Base-by-base conservation (phyloP, 2,329 filamentous ascomycete species). In the Penicillium sp. region DNA sequence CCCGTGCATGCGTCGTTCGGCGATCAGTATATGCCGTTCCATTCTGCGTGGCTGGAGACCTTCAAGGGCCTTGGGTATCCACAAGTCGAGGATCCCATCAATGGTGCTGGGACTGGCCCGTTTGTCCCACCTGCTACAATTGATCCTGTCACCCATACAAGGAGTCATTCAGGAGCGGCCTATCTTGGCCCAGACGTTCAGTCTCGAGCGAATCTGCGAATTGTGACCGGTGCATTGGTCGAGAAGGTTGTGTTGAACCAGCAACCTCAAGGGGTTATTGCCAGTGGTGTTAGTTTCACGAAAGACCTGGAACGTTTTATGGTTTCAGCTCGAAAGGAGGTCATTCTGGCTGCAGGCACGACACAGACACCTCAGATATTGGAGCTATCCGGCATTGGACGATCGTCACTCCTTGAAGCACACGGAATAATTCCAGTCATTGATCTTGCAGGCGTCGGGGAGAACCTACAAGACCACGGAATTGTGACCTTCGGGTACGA, bases 391-490 rank as follows among this genome's bases (percentile, higher is more conserved):
- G 31, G 44, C 19, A 49, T 33, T 14, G 27, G 44, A 18, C 18
- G 31, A 33, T 18, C 9, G 9, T 65, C 75, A 0, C 67, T 82
- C n/a, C 73, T 84, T 3, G 60, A 71, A 4, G 63, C 67, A 1
- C 76, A 77, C 2, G 76, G 76, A 0, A 76, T 84, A 6, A 63
- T 74, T 4, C 69, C 75, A 13, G 75, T 78, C 51, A 70, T 83
- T 13, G 69, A 77, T 19, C 78, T 78, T 52, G 70, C 76, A 1
- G 75, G 74, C 7, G 79, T 83, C 10, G 82, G 82, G 16, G 77
- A 78, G 49, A 82, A 83, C 58, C 75, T 83, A 50, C 81, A 83
- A 61, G 81, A 83, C 49, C 79, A 81, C 64, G 67, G 61, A 3
- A 56, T 63, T 36, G 60, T 63, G 1, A 37, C 55, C 1, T 63